Evolutionary conservation across 1,284 basidiomycete species (phyloP).

Genomic region (Psilocybe mexicana): DNA sequence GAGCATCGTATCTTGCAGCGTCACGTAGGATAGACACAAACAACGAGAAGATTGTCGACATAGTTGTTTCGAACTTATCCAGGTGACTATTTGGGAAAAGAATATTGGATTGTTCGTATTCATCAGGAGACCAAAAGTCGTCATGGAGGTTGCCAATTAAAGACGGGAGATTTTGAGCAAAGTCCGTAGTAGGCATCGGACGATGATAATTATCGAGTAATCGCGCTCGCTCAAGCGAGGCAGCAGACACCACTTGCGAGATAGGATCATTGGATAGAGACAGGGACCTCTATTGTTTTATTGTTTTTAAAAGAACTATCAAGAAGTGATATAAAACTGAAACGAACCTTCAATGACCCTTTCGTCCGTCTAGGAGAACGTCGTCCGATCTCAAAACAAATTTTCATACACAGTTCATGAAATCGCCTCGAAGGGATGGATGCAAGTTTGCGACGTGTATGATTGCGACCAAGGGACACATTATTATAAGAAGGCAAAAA

Average conservation of each 20-base stretch:
- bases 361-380: not conserved
- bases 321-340: not conserved
- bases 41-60: conserved; percentile 8
- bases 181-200: not conserved
- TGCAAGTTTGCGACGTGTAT: conserved; percentile 12
- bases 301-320: too few species aligned
- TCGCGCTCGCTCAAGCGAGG: not conserved
- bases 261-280: not conserved
- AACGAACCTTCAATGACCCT: not conserved
- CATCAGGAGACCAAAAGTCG: not conserved
- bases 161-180: not conserved
- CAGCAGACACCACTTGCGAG: not conserved
- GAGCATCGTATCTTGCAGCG: conserved; percentile 3
- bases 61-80: conserved; percentile 9
- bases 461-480: conserved; percentile 9
- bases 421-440: conserved; percentile 5
- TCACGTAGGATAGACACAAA: conserved; percentile 10
- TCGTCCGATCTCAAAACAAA: conserved; percentile 10
- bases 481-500: conserved; percentile 5
- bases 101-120: not conserved
- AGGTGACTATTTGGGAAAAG: not conserved
- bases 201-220: conserved; percentile 1
- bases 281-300: too few species aligned
- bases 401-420: conserved; percentile 7
- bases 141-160: not conserved